Conservation (phyloP, 2,329 filamentous ascomycete genomes). For the Stemphylium vesicarium region DNA sequence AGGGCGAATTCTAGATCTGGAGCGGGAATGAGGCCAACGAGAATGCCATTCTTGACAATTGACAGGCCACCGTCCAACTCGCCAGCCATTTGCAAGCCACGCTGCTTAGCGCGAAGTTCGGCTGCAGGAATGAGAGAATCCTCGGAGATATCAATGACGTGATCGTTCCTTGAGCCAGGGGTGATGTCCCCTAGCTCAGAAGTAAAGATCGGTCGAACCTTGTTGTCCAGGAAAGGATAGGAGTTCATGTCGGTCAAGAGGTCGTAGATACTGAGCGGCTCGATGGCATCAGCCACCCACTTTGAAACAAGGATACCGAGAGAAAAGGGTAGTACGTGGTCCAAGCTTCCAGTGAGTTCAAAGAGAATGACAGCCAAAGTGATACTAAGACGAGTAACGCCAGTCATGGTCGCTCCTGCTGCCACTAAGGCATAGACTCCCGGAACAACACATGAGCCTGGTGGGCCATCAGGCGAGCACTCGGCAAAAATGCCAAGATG, state of each 20-base stretch:
- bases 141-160: conserved; percentile 85
- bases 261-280: conserved; percentile 94
- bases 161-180: conserved; percentile 72
- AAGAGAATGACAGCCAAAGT: conserved; percentile 95
- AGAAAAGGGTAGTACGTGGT: conserved; percentile 95
- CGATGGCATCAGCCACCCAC: conserved; percentile 95
- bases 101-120: conserved; percentile 79
- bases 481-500: conserved; percentile 74
- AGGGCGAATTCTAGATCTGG: conserved; percentile 93
- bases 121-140: conserved; percentile 80
- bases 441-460: conserved; percentile 87
- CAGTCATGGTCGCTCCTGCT: conserved; percentile 96
- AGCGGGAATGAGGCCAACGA: conserved; percentile 90
- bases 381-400: conserved; percentile 90
- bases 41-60: conserved; percentile 76
- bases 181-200: conserved; percentile 87
- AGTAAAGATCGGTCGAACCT: conserved; percentile 89
- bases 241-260: conserved; percentile 95
- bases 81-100: conserved; percentile 80
- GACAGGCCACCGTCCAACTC: conserved; percentile 93
- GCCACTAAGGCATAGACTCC: conserved; percentile 97
- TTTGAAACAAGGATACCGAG: conserved; percentile 93
- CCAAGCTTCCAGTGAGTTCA: conserved; percentile 90
- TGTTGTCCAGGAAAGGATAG: conserved; percentile 97
- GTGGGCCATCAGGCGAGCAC: conserved; percentile 70